Conservation (phyloP, 768 basidiomycete species). For the Mrakia gelida region DNA sequence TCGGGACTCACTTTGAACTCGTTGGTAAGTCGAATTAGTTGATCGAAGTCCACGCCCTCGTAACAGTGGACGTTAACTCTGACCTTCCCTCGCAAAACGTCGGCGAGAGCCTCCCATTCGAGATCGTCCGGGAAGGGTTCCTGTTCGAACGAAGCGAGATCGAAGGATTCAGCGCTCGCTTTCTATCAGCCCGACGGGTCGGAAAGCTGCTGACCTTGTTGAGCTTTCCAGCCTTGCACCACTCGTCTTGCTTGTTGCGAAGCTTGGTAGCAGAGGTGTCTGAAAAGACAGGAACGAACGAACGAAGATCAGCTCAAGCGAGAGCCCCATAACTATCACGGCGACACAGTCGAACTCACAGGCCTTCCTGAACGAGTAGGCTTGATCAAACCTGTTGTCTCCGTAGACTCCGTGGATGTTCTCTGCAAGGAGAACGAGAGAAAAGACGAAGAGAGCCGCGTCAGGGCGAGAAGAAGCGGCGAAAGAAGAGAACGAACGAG, state of each 20-base stretch:
- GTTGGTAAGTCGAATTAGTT: constrained; percentile 61
- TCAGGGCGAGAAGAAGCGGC: not conserved
- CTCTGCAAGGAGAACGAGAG: constrained; percentile 45
- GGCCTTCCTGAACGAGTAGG: constrained; percentile 67
- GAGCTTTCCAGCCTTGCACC: constrained; percentile 33
- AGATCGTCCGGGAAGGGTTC: constrained; percentile 57
- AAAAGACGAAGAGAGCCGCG: not conserved
- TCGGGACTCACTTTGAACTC: constrained; percentile 58
- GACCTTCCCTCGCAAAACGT: constrained; percentile 67
- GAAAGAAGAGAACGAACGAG: not conserved
- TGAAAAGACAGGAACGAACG: constrained; percentile 55
- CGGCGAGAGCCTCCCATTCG: constrained; percentile 57
- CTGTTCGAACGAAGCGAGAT: too few species aligned
- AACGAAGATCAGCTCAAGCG: not conserved
- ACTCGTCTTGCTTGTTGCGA: constrained; percentile 64
- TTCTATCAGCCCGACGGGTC: too few species aligned
- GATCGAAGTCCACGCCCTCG: constrained; percentile 35
- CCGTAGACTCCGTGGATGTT: constrained; percentile 44
- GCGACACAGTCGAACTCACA: constrained; percentile 50
- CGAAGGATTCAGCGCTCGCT: too few species aligned
- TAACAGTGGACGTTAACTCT: constrained; percentile 52
- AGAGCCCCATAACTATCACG: too few species aligned
- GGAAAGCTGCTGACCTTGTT: not conserved
- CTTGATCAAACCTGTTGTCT: constrained; percentile 66
- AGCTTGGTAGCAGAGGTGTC: constrained; percentile 68